Percentiles rank a stretch among this genome's conserved stretches.
phyloP scores from a whole-genome alignment of 768 basidiomycete genomes.

The Auricularia auricula-judae region DNA sequence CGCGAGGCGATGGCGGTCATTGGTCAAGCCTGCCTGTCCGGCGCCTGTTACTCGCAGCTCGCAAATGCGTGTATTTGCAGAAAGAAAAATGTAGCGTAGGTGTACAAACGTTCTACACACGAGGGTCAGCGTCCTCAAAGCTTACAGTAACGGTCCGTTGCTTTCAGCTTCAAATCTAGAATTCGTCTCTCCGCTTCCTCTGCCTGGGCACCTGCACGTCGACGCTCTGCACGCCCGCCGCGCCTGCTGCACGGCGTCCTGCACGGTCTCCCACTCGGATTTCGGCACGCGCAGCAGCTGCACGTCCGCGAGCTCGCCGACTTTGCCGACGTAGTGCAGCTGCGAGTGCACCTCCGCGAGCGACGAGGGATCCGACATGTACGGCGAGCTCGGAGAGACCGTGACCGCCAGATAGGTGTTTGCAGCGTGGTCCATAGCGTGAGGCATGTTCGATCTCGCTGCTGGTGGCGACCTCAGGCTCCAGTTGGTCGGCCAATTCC shows the following conservation, averaged over 20 bases:
- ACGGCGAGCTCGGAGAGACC: slow-evolving; percentile 24
- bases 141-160: no score
- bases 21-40: not conserved
- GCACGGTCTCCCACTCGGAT: slow-evolving; percentile 25
- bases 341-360: slow-evolving; percentile 24
- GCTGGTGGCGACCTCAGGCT: no score
- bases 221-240: slow-evolving; percentile 23
- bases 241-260: slow-evolving; percentile 19
- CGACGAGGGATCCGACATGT: slow-evolving; percentile 19
- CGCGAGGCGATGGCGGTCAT: slow-evolving; percentile 27
- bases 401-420: slow-evolving; percentile 37
- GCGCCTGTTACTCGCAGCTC: no score
- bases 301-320: slow-evolving; percentile 32
- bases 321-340: slow-evolving; percentile 28
- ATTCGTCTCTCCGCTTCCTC: not conserved
- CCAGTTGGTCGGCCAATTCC: no score
- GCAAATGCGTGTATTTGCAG: no score
- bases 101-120: no score
- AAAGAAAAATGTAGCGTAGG: no score
- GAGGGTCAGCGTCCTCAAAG: no score
- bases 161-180: not conserved
- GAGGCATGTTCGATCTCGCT: no score
- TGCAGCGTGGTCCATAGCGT: slow-evolving; percentile 23
- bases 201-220: slow-evolving; percentile 24
- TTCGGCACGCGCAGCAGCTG: slow-evolving; percentile 35